Percentiles rank a stretch among this genome's conserved stretches.
Conservation (phyloP, 1,139 yeast species). For the Pichia sp. region DNA sequence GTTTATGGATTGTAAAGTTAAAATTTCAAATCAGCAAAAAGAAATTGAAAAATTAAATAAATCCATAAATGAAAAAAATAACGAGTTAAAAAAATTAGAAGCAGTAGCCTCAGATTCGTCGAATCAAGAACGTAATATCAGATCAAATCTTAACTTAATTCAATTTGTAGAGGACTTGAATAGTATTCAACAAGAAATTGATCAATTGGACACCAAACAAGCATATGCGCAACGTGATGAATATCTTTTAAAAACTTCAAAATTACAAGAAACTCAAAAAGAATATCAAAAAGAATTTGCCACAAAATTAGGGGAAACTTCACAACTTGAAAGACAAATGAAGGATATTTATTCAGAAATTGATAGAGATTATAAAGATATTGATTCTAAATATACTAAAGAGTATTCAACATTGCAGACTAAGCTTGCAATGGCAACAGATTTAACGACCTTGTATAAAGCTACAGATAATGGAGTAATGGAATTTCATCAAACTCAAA, state of each 20-base stretch:
- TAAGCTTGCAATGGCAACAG: slow-evolving; percentile 73
- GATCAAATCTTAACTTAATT: slow-evolving; percentile 50
- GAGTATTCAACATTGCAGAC: slow-evolving; percentile 79
- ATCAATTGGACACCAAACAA: slow-evolving; percentile 43
- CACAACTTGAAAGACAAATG: slow-evolving; percentile 75
- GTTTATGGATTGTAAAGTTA: slow-evolving; percentile 9
- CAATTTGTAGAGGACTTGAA: slow-evolving; percentile 34
- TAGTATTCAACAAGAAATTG: slow-evolving; percentile 34
- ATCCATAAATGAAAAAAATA: slow-evolving; percentile 17
- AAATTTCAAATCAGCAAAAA: slow-evolving; percentile 9
- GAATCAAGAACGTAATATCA: slow-evolving; percentile 46
- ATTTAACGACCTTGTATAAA: slow-evolving; percentile 71
- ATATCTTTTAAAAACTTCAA: slow-evolving; percentile 54
- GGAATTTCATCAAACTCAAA: slow-evolving; percentile 85
- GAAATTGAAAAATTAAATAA: slow-evolving; percentile 8
- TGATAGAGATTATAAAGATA: slow-evolving; percentile 61
- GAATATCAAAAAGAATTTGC: slow-evolving; percentile 63
- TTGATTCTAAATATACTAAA: slow-evolving; percentile 55
- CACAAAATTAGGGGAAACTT: slow-evolving; percentile 76
- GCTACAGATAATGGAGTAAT: slow-evolving; percentile 91
- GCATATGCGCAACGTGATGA: slow-evolving; percentile 61
- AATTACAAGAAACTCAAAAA: slow-evolving; percentile 51
- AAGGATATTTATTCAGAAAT: slow-evolving; percentile 51
- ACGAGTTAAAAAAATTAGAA: slow-evolving; percentile 23
- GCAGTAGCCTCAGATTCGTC: slow-evolving; percentile 41